phyloP scores from a whole-genome alignment of 2,329 filamentous ascomycete species.

The Xylaria multiplex region DNA sequence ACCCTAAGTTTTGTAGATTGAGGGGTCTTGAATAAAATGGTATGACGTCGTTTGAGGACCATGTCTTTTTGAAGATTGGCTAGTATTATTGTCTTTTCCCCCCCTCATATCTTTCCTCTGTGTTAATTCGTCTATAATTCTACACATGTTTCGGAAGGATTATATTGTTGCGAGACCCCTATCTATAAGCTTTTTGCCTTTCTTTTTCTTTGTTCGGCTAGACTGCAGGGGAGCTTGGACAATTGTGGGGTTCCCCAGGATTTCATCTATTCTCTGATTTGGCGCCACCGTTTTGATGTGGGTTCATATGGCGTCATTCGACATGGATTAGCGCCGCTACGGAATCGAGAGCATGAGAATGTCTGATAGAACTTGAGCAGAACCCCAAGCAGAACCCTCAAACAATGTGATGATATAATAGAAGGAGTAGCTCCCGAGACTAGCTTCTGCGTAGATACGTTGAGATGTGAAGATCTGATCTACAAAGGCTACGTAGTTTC shows the following conservation, averaged over 20 bases:
- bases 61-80: no score
- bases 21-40: constrained; percentile 2
- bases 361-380: no score
- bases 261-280: constrained; percentile 9
- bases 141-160: no score
- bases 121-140: no score
- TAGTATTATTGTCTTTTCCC: neutral
- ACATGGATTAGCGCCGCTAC: constrained; percentile 3
- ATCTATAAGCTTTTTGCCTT: neutral
- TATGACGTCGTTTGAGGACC: constrained; percentile 18
- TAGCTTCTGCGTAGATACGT: neutral
- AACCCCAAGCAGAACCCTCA: no score
- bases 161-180: no score
- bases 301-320: constrained; percentile 10
- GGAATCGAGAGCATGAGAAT: neutral
- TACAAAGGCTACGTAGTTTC: neutral
- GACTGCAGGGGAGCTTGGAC: neutral
- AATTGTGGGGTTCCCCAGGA: constrained; percentile 14
- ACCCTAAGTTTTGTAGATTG: constrained; percentile 1
- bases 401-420: no score
- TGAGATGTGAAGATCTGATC: constrained; percentile 2
- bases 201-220: neutral
- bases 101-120: neutral
- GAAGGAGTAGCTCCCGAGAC: no score
- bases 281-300: constrained; percentile 1